phyloP scores from a whole-genome alignment of 2,329 filamentous ascomycete genomes.

The Septoria linicola region DNA sequence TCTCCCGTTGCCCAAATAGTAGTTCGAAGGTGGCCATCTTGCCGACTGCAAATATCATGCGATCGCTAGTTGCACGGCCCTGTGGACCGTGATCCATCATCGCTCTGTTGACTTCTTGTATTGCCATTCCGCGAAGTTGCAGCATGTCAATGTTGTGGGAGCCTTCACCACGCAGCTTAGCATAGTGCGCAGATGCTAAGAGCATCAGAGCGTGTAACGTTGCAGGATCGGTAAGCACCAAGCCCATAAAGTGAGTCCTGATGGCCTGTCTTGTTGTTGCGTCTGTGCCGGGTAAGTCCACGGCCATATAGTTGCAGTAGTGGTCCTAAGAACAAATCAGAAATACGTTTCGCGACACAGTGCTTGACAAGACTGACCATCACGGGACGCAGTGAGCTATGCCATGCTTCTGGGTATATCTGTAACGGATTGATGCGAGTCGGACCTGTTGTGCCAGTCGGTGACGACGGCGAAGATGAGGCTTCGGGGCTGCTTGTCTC shows the following conservation, averaged over 20 bases:
- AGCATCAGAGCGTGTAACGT: slow-evolving; percentile 46
- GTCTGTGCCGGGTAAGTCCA: slow-evolving; percentile 47
- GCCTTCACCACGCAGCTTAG: slow-evolving; percentile 33
- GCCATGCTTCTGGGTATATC: slow-evolving; percentile 42
- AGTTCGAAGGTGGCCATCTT: slow-evolving; percentile 56
- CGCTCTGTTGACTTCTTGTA: slow-evolving; percentile 45
- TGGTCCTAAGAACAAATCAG: slow-evolving; percentile 30
- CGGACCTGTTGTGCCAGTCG: slow-evolving; percentile 1
- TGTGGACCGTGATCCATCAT: slow-evolving; percentile 34
- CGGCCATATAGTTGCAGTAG: slow-evolving; percentile 40
- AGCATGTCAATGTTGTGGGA: slow-evolving; percentile 42
- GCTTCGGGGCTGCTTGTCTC: slow-evolving; percentile 31
- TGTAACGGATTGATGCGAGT: slow-evolving; percentile 33
- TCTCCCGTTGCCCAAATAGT: slow-evolving; percentile 47
- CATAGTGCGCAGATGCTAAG: slow-evolving; percentile 45
- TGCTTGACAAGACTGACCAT: slow-evolving; percentile 26
- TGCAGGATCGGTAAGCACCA: slow-evolving; percentile 44
- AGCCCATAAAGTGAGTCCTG: slow-evolving; percentile 43
- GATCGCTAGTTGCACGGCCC: slow-evolving; percentile 40
- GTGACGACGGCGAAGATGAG: slow-evolving; percentile 26
- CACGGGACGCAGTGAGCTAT: slow-evolving; percentile 37
- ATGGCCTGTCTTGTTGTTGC: slow-evolving; percentile 38
- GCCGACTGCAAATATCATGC: slow-evolving; percentile 50
- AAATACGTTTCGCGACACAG: background rate
- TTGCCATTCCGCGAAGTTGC: slow-evolving; percentile 47